Evolutionary conservation across 2,329 filamentous ascomycete species (phyloP), one percentile per base, ranked within the genome.

Genomic region (Cyanodermella asteris): DNA sequence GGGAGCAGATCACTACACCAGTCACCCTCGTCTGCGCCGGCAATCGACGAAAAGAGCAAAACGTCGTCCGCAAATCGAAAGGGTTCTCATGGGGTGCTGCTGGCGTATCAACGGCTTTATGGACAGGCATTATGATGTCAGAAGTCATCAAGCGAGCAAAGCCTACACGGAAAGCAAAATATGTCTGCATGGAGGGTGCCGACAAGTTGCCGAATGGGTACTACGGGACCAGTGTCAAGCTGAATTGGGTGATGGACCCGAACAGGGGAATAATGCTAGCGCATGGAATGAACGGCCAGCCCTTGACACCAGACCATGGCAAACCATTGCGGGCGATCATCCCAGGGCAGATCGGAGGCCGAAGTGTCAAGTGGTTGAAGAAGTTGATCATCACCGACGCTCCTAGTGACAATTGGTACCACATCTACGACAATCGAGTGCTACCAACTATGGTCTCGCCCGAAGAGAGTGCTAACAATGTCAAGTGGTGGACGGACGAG

Each of bases 51-150:
- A 91, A 91, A 50, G 82, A 93, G 48, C 82, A 91, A 43, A 93
- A 93, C 37, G 59, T 78, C 25, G 76, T 91, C 3, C 63, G 78
- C 10, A 91, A 91, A 46, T 78, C 76, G 1, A 90, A 91, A 39
- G 82, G 82, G 0, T 93, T 93, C 50, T 91, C 80, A 3, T 93
- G 82, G 82, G 82, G 82, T 18, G 59, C 82, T 1, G 81, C 77
- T 4, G 82, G 81, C 13, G 45, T 93, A 5, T 90, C 80, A 0
- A 93, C 78, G 0, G 78, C 80, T 0, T 51, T 91, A 1, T 93
- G 77, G 59, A 93, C 82, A 0, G 82, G 82, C 13, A 73, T 81
- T 1, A 54, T 72, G 20, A 66, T 91, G 46, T 58, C 57, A 2
- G 72, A 84, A 31, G 48, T 91, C 4, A 55, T 91, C 10, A 58